Evolutionary conservation across 2,329 filamentous ascomycete genomes (phyloP), one percentile per base, ranked within the genome.

Genomic region (Pseudogymnoascus verrucosus): DNA sequence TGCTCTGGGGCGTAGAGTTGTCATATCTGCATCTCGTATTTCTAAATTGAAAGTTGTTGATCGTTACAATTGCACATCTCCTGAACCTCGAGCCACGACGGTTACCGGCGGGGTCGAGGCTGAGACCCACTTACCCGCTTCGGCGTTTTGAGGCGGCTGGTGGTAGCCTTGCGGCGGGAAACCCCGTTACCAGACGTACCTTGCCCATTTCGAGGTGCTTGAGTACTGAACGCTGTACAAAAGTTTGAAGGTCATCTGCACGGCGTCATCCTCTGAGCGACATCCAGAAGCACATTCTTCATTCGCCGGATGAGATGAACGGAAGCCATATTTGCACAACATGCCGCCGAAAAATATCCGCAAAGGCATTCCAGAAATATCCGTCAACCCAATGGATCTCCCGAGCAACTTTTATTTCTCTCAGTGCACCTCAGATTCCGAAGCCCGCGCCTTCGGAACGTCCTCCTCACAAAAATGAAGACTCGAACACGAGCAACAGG

Each of bases 1-100:
- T 64, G 83, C 79, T 64, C 91, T 85, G 60, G 90, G 90, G 51
- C 82, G 77, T 51, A 96, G 82, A 42, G 88, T 88, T 11, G 93
- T 89, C 93, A 98, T 98, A 23, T 36, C n/a, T 47, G 34, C 23
- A 28, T 39, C n/a, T 26, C 26, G 26, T 19, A 31, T 6, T 34
- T 34, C n/a, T 34, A 28, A 19, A 19, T 57, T 34, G 51, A 28
- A 21, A 34, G 26, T 28, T 34, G n/a, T 14, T 34, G 28, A 21
- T 19, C 4, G 51, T 34, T 34, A 6, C 51, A 57, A 57, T 57
- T 57, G 28, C 10, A 23, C 59, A 61, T 44, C 11, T 39, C 59
- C 34, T 36, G 34, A 16, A 26, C 59, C 21, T 11, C 19, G 59
- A 36, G 19, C 31, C 36, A 6, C 4, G 21, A 26, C 23, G 19